Evolutionary conservation across 2,329 filamentous ascomycete species (phyloP).

Genomic region (Xylariomycetidae sp.): DNA sequence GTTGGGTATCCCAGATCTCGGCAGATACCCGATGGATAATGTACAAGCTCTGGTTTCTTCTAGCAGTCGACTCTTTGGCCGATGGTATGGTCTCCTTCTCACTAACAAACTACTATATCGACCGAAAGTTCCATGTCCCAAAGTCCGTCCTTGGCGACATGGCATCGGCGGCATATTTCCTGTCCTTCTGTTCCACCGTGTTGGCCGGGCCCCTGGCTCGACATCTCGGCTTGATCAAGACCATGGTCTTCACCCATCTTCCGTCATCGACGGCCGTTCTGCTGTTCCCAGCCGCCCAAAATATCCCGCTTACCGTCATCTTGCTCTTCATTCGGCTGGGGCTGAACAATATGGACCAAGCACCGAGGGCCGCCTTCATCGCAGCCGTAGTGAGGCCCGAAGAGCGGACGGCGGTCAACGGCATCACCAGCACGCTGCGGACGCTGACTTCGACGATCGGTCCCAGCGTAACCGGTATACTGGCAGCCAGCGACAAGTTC

Average conservation of each 20-base stretch:
- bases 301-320: constrained; percentile 45
- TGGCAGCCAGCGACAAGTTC: constrained; percentile 49
- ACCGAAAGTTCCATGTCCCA: constrained; percentile 47
- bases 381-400: constrained; percentile 60
- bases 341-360: constrained; percentile 67
- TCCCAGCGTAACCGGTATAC: constrained; percentile 49
- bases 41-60: constrained; percentile 60
- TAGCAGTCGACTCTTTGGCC: constrained; percentile 60
- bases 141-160: constrained; percentile 59
- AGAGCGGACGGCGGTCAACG: constrained; percentile 67
- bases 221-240: constrained; percentile 57
- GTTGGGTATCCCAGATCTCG: constrained; percentile 52
- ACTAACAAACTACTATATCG: constrained; percentile 55
- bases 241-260: constrained; percentile 59
- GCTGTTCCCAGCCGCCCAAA: constrained; percentile 52
- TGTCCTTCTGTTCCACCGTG: constrained; percentile 48
- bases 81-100: constrained; percentile 61
- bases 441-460: constrained; percentile 54
- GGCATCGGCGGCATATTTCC: constrained; percentile 48
- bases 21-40: constrained; percentile 52
- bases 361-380: constrained; percentile 61
- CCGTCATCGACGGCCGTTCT: constrained; percentile 59
- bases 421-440: constrained; percentile 57
- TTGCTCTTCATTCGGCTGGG: constrained; percentile 57
- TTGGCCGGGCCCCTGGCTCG: constrained; percentile 55